Conservation (phyloP, 352 stramenopile genomes). For the Phytophthora hybrid region DNA sequence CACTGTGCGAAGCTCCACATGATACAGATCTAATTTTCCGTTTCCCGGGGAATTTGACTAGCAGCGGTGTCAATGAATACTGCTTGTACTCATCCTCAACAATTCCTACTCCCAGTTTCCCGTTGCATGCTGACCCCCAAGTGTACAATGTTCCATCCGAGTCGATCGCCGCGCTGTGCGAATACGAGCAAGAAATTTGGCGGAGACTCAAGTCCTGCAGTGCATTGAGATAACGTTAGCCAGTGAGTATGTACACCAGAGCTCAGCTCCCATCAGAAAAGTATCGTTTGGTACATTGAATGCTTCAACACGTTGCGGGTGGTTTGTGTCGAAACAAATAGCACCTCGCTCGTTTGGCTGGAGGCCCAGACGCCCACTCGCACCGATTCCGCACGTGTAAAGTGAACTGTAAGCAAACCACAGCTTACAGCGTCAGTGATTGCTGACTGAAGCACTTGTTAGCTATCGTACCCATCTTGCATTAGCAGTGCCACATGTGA, state of each 20-base stretch:
- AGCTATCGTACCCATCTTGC: slow-evolving; percentile 69
- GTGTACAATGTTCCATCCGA: slow-evolving; percentile 82
- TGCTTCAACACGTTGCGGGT: slow-evolving; percentile 64
- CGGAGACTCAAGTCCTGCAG: slow-evolving; percentile 53
- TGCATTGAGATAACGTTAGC: not conserved
- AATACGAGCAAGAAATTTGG: slow-evolving; percentile 77
- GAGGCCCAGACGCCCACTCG: slow-evolving; percentile 85
- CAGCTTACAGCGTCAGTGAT: not conserved
- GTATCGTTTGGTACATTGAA: slow-evolving; percentile 48
- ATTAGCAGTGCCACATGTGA: slow-evolving; percentile 87
- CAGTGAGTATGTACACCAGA: not conserved
- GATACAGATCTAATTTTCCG: slow-evolving; percentile 82
- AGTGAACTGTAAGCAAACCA: slow-evolving; percentile 52
- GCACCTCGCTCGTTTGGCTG: slow-evolving; percentile 56
- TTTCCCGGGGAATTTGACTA: slow-evolving; percentile 73
- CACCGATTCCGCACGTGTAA: slow-evolving; percentile 93
- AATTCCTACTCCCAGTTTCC: slow-evolving; percentile 91
- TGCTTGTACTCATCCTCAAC: slow-evolving; percentile 86
- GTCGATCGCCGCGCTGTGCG: slow-evolving; percentile 89
- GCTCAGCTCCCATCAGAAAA: slow-evolving; percentile 25
- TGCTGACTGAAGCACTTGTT: not conserved
- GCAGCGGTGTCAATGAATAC: slow-evolving; percentile 71
- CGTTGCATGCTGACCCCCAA: slow-evolving; percentile 86
- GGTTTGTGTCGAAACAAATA: slow-evolving; percentile 72
- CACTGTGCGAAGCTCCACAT: slow-evolving; percentile 89